Evolutionary conservation across 352 stramenopile genomes (phyloP).

Genomic region (Stephanocyclus meneghinianus): DNA sequence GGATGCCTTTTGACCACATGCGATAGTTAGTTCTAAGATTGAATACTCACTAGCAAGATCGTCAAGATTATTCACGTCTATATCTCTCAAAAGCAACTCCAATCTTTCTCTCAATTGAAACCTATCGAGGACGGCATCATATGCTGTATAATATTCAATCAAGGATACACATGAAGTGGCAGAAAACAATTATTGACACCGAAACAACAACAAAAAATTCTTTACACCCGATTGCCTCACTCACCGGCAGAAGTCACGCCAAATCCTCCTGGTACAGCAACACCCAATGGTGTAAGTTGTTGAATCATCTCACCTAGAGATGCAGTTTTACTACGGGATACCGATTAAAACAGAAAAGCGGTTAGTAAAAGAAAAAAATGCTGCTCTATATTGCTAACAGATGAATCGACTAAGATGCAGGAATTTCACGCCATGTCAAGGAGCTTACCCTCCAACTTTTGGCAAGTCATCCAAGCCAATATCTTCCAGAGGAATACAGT

Average conservation of each 20-base stretch:
- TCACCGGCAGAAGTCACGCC: conserved; percentile 22
- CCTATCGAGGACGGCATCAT: conserved; percentile 49
- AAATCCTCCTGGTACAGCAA: conserved; percentile 51
- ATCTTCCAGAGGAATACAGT: conserved; percentile 49
- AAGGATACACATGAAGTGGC: not conserved
- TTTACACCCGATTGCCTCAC: not conserved
- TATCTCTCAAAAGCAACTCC: conserved; percentile 35
- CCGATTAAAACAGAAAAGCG: not conserved
- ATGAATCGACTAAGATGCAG: not conserved
- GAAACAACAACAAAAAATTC: not conserved
- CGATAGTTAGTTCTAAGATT: not conserved
- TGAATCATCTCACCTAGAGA: conserved; percentile 59
- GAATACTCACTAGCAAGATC: conserved; percentile 35
- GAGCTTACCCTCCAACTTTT: conserved; percentile 48
- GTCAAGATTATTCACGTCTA: conserved; percentile 45
- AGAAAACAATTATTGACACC: not conserved
- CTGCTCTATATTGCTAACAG: not conserved
- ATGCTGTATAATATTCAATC: conserved; percentile 7
- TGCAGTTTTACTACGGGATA: conserved; percentile 38
- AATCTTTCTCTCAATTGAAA: conserved; percentile 47
- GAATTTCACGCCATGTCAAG: not conserved
- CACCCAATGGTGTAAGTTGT: conserved; percentile 37
- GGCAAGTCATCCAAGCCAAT: conserved; percentile 48
- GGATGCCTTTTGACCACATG: not conserved
- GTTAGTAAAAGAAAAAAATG: not conserved